phyloP scores from a whole-genome alignment of 2,329 filamentous ascomycete genomes.

The Colletotrichum sp. region DNA sequence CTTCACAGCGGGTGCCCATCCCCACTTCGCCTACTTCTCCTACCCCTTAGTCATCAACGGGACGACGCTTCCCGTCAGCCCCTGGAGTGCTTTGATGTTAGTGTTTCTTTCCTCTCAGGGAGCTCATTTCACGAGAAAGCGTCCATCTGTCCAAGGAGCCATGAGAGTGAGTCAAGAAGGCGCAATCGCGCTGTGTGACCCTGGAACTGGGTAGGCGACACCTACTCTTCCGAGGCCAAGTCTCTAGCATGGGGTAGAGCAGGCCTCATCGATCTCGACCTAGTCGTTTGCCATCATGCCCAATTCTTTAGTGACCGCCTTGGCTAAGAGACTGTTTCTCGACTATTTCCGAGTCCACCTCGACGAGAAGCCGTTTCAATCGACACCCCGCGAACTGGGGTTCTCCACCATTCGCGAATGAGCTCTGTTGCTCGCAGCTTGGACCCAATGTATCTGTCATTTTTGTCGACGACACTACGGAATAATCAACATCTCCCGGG shows the following conservation, averaged over 20 bases:
- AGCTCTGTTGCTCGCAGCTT: not conserved
- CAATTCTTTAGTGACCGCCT: not conserved
- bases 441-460: slow-evolving; percentile 4
- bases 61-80: not conserved
- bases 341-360: not conserved
- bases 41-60: not conserved
- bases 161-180: not conserved
- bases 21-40: not conserved
- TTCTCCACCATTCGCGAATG: not conserved
- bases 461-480: not conserved
- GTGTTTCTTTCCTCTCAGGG: not conserved
- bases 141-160: not conserved
- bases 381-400: not conserved
- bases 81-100: not conserved
- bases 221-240: not conserved
- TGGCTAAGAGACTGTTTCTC: not conserved
- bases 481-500: not conserved
- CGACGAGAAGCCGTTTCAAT: not conserved
- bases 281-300: not conserved
- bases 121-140: not conserved
- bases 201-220: not conserved
- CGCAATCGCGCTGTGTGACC: not conserved
- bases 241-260: not conserved
- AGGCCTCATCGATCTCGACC: not conserved
- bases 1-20: not conserved